These are phyloP conservation scores for Brassica juncea DNA, from an alignment of 345 rosid genomes.

Conservation along the genomic window DNA sequence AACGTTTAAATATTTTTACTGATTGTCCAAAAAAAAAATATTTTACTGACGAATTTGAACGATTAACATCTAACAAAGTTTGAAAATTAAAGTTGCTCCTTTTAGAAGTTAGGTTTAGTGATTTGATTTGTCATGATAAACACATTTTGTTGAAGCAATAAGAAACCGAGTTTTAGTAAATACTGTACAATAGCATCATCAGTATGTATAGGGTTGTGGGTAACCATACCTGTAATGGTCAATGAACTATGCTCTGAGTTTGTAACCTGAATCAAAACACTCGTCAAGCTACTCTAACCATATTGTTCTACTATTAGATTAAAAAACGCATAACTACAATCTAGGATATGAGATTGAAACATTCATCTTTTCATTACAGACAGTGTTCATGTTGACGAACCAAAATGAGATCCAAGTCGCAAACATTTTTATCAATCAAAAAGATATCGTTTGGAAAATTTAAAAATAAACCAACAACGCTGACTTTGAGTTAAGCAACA, in stretches of 20 bases:
- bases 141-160: neutral
- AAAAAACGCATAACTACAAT: neutral
- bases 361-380: neutral
- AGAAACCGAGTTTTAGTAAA: too few relatives aligned
- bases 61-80: neutral
- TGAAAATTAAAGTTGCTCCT: neutral
- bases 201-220: too few relatives aligned
- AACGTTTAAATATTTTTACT: too few relatives aligned
- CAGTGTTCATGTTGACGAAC: neutral
- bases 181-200: too few relatives aligned
- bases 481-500: slow-evolving; percentile 4
- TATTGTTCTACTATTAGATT: neutral
- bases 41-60: neutral
- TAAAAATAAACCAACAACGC: neutral
- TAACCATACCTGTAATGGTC: neutral
- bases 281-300: neutral
- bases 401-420: neutral
- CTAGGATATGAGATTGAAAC: neutral
- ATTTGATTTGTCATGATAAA: neutral
- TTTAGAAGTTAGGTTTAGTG: neutral
- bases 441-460: slow-evolving; percentile 3
- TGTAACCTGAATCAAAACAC: neutral
- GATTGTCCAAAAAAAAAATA: too few relatives aligned
- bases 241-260: neutral
- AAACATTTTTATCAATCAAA: neutral